These are phyloP conservation scores for Rhodocollybia butyracea DNA, from an alignment of 768 basidiomycete species.

Conservation along the genomic window DNA sequence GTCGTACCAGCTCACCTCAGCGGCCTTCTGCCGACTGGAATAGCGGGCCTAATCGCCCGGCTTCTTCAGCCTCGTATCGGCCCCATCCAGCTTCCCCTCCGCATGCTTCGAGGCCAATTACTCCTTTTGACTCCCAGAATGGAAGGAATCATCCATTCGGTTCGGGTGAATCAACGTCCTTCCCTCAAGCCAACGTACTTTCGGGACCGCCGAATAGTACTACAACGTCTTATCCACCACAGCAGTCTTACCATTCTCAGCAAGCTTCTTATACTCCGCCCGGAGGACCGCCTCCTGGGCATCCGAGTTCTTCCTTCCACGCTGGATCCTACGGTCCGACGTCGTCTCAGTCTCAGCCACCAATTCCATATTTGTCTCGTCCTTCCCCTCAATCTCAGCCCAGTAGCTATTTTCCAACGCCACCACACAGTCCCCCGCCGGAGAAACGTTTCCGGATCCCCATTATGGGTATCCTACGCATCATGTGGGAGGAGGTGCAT, in stretches of 20 bases:
- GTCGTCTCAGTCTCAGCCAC: background rate
- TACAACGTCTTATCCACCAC: background rate
- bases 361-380: slow-evolving; percentile 6
- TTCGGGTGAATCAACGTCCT: background rate
- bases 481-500: background rate
- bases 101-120: background rate
- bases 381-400: slow-evolving; percentile 3
- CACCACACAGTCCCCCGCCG: slow-evolving; percentile 1
- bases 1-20: slow-evolving; percentile 20
- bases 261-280: background rate
- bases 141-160: background rate
- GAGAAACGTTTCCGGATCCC: background rate
- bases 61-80: slow-evolving; percentile 1
- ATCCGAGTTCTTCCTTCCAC: slow-evolving; percentile 1
- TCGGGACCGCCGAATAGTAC: background rate
- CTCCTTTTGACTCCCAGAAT: background rate
- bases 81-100: background rate
- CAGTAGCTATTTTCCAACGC: slow-evolving; percentile 9
- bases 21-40: slow-evolving; percentile 48
- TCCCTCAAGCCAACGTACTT: background rate
- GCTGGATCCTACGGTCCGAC: slow-evolving; percentile 2
- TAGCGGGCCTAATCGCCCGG: background rate
- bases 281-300: too few relatives aligned
- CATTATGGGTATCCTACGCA: background rate
- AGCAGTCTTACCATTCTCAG: background rate